Conservation (phyloP, 148 eudicot genomes). For the Fagopyrum tataricum region DNA sequence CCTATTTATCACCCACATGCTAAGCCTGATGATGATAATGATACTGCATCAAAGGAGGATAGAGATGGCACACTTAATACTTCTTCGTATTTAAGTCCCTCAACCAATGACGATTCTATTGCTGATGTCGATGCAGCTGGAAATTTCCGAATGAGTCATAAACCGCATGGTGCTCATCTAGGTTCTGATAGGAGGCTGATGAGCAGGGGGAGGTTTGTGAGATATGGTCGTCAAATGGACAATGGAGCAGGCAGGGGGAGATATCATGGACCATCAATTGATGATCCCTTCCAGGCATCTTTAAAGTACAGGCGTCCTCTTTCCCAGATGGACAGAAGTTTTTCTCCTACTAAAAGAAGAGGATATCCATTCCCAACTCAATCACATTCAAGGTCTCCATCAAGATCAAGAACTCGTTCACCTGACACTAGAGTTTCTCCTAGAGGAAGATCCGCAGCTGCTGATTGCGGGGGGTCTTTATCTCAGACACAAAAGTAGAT, state of each 20-base stretch:
- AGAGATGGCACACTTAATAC: slow-evolving; percentile 19
- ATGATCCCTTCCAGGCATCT: slow-evolving; percentile 8
- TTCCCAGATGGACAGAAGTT: slow-evolving; percentile 10
- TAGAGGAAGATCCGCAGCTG: slow-evolving; percentile 24
- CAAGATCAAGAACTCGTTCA: slow-evolving; percentile 37
- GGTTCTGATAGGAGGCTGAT: slow-evolving; percentile 13
- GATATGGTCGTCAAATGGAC: slow-evolving; percentile 16
- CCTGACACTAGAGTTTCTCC: slow-evolving; percentile 22
- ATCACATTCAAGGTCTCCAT: slow-evolving; percentile 34
- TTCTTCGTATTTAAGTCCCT: slow-evolving; percentile 21
- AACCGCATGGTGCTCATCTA: slow-evolving; percentile 3
- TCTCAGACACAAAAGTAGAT: slow-evolving; percentile 35
- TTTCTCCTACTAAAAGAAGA: slow-evolving; percentile 20
- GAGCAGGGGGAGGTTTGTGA: slow-evolving; percentile 18
- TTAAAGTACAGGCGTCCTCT: slow-evolving; percentile 16
- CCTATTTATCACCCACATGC: slow-evolving; percentile 18
- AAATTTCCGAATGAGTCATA: slow-evolving; percentile 6
- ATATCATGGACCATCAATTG: slow-evolving; percentile 18
- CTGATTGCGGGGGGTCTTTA: slow-evolving; percentile 20
- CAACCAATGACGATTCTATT: slow-evolving; percentile 24
- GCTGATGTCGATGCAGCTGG: background rate
- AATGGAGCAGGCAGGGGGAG: slow-evolving; percentile 17
- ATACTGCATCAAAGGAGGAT: slow-evolving; percentile 18
- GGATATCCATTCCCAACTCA: slow-evolving; percentile 14
- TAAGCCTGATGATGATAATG: slow-evolving; percentile 1